Evolutionary conservation across 169 alveolate species (phyloP), one percentile per base, ranked within the genome.

Genomic region (Cryptosporidium andersoni): DNA sequence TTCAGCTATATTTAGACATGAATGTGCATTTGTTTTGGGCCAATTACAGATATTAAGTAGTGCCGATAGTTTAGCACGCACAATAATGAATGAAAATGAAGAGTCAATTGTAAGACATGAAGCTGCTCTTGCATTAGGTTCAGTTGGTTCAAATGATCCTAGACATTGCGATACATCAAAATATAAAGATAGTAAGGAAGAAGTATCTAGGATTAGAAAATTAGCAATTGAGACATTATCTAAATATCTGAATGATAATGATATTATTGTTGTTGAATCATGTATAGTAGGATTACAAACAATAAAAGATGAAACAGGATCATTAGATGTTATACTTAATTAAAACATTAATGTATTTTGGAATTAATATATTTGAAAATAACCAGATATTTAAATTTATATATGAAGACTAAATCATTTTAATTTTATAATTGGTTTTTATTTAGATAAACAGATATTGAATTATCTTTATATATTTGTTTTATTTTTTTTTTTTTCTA

Each of bases 21-120:
- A 95, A 89, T 90, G 95, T 58, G 98, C 98, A 45, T 95, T 95
- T 88, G 98, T 95, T 40, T 80, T 95, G 56, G 98, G 98, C 11
- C 97, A 95, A 66, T 88, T 94, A 66, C 96, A 91, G 60, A 89
- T 91, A 92, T 2, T 89, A 80, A 51, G 91, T 53, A 55, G 89
- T 88, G 64, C 92, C 90, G 81, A 64, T 90, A 14, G 74, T 80
- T 47, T 93, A 95, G 51, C 85, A 95, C 55, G 88, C 55, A 82
- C 60, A 7, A 6, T 74, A 36, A 14, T 63, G 16, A 90, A 94
- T 88, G 48, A 47, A 3, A 36, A 37, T 7, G 96, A 95, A 66
- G 94, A 93, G 66, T 95, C 95, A 60, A 95, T 95, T 93, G 97
- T 94, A 39, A 91, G 98, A 52, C 98, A 95, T 80, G 98, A 95